Evolutionary conservation across 306 rosid genomes (phyloP).

Genomic region (Leucaena leucocephala): DNA sequence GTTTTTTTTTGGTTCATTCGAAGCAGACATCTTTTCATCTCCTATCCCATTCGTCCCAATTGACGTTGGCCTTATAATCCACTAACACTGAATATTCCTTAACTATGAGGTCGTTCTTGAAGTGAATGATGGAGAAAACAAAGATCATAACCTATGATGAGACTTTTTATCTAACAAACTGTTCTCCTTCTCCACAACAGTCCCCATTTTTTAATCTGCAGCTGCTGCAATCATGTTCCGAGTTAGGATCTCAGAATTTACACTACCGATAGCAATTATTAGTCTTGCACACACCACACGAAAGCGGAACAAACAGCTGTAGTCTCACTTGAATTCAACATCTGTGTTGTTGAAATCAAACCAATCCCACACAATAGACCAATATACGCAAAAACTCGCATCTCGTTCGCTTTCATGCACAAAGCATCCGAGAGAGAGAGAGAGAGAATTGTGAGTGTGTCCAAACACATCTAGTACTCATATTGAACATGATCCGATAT

Average conservation of each 20-base stretch:
- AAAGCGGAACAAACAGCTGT: background rate
- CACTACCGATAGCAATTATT: conserved; percentile 34
- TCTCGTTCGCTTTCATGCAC: background rate
- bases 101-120: too few relatives aligned
- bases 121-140: too few relatives aligned
- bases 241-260: conserved; percentile 20
- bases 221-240: conserved; percentile 41
- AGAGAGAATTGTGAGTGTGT: too few relatives aligned
- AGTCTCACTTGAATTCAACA: background rate
- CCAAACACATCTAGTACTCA: too few relatives aligned
- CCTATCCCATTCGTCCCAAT: too few relatives aligned
- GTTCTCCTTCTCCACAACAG: conserved; percentile 67
- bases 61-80: too few relatives aligned
- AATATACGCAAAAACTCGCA: conserved; percentile 11
- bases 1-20: too few relatives aligned
- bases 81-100: too few relatives aligned
- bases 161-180: conserved; percentile 79
- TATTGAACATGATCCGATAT: background rate
- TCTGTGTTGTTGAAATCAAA: background rate
- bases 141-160: conserved; percentile 59
- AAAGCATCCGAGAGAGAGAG: background rate
- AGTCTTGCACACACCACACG: conserved; percentile 1
- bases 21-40: too few relatives aligned
- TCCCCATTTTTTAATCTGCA: conserved; percentile 71
- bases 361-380: background rate